These are phyloP conservation scores for Candida krabiensis DNA, from an alignment of 805 yeast species.

Conservation along the genomic window DNA sequence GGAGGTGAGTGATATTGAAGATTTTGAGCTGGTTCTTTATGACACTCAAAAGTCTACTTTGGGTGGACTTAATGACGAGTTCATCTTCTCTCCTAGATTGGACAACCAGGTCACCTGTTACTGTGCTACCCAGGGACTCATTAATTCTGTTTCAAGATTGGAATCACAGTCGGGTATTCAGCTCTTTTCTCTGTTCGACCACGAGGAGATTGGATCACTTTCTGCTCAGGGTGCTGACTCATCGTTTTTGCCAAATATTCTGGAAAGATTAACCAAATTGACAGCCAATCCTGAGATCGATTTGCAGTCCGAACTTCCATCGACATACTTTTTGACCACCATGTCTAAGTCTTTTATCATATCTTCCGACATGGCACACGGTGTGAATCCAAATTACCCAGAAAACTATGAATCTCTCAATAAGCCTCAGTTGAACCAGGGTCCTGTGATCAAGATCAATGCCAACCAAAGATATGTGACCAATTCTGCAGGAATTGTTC, in stretches of 20 bases:
- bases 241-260: slow-evolving; percentile 77
- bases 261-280: slow-evolving; percentile 62
- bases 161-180: slow-evolving; percentile 58
- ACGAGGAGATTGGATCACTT: slow-evolving; percentile 92
- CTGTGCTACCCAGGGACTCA: slow-evolving; percentile 71
- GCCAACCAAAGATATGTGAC: slow-evolving; percentile 97
- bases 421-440: slow-evolving; percentile 77
- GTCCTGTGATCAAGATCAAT: slow-evolving; percentile 91
- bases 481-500: slow-evolving; percentile 83
- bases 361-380: slow-evolving; percentile 97
- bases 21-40: slow-evolving; percentile 82
- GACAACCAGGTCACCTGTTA: slow-evolving; percentile 90
- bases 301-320: slow-evolving; percentile 28
- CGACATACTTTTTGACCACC: slow-evolving; percentile 49
- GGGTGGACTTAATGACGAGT: slow-evolving; percentile 90
- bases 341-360: slow-evolving; percentile 80
- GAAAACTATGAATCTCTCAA: slow-evolving; percentile 75
- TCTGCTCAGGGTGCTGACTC: slow-evolving; percentile 98
- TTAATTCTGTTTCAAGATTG: slow-evolving; percentile 42
- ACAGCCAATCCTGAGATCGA: slow-evolving; percentile 40
- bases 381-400: slow-evolving; percentile 90
- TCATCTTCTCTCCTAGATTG: slow-evolving; percentile 85
- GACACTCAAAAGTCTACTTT: slow-evolving; percentile 82
- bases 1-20: slow-evolving; percentile 62
- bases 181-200: slow-evolving; percentile 84